Base-by-base conservation (phyloP, 345 rosid species). In the Eucalyptus melliodora region DNA sequence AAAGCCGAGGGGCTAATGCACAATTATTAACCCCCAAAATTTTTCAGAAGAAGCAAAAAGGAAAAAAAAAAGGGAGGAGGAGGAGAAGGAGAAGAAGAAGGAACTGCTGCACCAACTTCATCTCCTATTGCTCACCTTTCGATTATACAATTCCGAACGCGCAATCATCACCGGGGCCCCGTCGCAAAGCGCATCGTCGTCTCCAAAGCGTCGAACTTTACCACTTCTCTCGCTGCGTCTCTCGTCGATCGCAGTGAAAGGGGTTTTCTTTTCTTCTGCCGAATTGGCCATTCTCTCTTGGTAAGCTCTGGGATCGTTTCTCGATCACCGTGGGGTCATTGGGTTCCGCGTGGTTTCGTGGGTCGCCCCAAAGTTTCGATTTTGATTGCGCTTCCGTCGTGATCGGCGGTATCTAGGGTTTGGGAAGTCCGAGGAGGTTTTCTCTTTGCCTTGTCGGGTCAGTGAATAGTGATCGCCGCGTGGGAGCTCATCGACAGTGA, bases 51-150 rank as follows among this genome's bases (percentile, higher is more conserved):
- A 27, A 62, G 69, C 34, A 30, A 62, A 62, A 26, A 59, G 59
- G 59, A 3, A 0, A 56, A 10, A 9, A 56, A 56, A 11, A 1
- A 2, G 60, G 9, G 11, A 34, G 81, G 5, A 34, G 82, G 2
- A 31, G 23, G 1, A 3, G 51, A 0, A 50, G 53, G 1, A 50
- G 19, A 3, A 69, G 21, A 6, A 7, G 27, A 8, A 1, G 24
- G 47, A 77, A 77, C 47, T 40, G 85, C 4, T 21, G 47, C 4
- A 77, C 47, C 85, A 77, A 40, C 85, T 77, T 77, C 16, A 77
- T 77, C 13, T 9, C 47, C 47, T 21, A 23, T 11, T 26, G 47
- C 8, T 77, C 47, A 77, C 85, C 85, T 77, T 77, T 2, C 24
- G 47, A 40, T 77, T 77, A 77, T 40, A 40, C 27, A 77, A 77